Percentiles rank a stretch among this genome's conserved stretches.
phyloP scores from a whole-genome alignment of 495 filamentous ascomycete species.

The Neurospora sp. region DNA sequence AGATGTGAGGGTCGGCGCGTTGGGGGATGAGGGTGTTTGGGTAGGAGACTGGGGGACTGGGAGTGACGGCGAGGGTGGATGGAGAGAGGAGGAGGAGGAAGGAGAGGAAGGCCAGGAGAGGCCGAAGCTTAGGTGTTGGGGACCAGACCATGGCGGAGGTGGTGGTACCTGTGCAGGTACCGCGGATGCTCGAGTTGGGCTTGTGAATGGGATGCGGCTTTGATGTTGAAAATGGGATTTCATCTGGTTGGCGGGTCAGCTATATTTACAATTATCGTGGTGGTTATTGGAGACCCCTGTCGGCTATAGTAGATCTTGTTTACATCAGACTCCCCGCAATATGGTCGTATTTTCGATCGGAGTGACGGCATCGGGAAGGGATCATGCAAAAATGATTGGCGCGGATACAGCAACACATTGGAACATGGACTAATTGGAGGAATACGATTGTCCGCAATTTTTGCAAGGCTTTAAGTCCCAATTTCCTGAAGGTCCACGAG shows the following conservation, averaged over 20 bases:
- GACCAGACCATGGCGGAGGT: not conserved
- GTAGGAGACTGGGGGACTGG: slow-evolving; percentile 12
- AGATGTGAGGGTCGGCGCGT: slow-evolving; percentile 21
- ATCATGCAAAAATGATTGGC: too few relatives aligned
- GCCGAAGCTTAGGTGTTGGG: not conserved
- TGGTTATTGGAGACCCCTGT: too few relatives aligned
- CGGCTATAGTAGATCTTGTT: too few relatives aligned
- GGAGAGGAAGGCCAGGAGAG: not conserved
- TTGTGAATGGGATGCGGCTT: not conserved
- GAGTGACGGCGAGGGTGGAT: not conserved
- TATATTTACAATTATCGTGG: not conserved
- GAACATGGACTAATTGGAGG: too few relatives aligned
- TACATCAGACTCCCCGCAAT: too few relatives aligned
- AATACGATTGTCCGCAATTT: too few relatives aligned
- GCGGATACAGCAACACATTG: too few relatives aligned
- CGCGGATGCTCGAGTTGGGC: not conserved
- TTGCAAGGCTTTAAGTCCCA: too few relatives aligned
- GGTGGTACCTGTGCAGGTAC: accelerated
- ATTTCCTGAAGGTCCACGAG: too few relatives aligned
- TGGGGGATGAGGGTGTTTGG: slow-evolving; percentile 15
- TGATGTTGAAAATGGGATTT: not conserved
- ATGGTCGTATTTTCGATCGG: too few relatives aligned
- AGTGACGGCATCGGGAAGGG: too few relatives aligned
- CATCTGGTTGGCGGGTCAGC: not conserved
- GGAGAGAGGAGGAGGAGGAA: slow-evolving; percentile 2